Evolutionary conservation across 768 basidiomycete genomes (phyloP).

Genomic region (Rhizopogon sp.): DNA sequence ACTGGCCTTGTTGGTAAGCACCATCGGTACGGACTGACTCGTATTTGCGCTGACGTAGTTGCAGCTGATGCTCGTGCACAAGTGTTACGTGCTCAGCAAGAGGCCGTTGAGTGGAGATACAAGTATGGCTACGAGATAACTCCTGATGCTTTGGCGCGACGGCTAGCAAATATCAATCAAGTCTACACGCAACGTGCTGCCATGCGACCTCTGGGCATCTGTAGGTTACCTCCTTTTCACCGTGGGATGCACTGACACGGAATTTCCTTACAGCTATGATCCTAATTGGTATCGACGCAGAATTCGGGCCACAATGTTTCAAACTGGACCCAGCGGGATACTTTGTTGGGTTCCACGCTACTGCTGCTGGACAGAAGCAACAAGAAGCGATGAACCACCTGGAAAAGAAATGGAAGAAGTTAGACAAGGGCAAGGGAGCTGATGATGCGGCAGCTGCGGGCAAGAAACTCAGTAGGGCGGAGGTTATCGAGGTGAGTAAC

Average conservation of each 20-base stretch:
- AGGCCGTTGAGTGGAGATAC: slow-evolving; percentile 91
- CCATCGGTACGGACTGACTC: not conserved
- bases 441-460: slow-evolving; percentile 77
- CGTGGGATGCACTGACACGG: not conserved
- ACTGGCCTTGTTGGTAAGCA: slow-evolving; percentile 88
- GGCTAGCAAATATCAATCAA: slow-evolving; percentile 97
- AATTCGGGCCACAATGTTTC: slow-evolving; percentile 94
- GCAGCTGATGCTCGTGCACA: slow-evolving; percentile 91
- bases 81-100: slow-evolving; percentile 77
- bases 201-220: slow-evolving; percentile 95
- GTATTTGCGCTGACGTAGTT: not conserved
- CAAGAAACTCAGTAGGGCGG: slow-evolving; percentile 62
- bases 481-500: slow-evolving; percentile 81
- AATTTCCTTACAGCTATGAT: slow-evolving; percentile 71
- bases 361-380: slow-evolving; percentile 93
- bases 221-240: slow-evolving; percentile 40
- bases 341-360: slow-evolving; percentile 97
- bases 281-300: slow-evolving; percentile 86
- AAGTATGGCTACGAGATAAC: slow-evolving; percentile 99
- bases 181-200: slow-evolving; percentile 97
- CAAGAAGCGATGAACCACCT: slow-evolving; percentile 98
- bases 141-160: slow-evolving; percentile 89
- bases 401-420: slow-evolving; percentile 98
- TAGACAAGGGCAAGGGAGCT: slow-evolving; percentile 71
- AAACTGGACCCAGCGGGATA: slow-evolving; percentile 99